Percentiles rank a stretch among this genome's conserved stretches.
phyloP scores from a whole-genome alignment of 2,329 filamentous ascomycete species.

The Septoria linicola region DNA sequence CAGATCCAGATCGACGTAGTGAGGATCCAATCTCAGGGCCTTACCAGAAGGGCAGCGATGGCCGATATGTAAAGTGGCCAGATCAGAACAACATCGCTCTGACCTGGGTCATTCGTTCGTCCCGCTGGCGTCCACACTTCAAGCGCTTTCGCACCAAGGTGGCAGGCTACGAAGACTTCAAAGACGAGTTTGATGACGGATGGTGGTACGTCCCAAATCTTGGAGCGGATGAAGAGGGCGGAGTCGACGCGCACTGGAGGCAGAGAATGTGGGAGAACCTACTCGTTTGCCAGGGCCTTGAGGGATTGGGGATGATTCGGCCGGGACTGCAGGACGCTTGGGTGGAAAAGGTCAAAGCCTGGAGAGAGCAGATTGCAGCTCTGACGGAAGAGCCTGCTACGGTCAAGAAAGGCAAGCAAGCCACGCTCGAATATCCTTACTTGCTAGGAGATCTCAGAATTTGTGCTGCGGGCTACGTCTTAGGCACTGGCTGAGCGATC shows the following conservation, averaged over 20 bases:
- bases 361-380: constrained; percentile 22
- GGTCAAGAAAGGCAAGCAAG: constrained; percentile 12
- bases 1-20: constrained; percentile 21
- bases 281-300: constrained; percentile 34
- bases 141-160: constrained; percentile 18
- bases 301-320: constrained; percentile 34
- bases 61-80: neutral
- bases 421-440: constrained; percentile 24
- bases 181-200: constrained; percentile 18
- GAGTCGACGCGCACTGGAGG: constrained; percentile 20
- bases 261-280: constrained; percentile 33
- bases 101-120: constrained; percentile 28
- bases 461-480: constrained; percentile 21
- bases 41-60: constrained; percentile 15
- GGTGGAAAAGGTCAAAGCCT: constrained; percentile 25
- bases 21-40: constrained; percentile 21
- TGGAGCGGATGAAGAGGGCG: neutral
- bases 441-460: constrained; percentile 22
- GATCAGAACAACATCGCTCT: constrained; percentile 20
- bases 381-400: constrained; percentile 24
- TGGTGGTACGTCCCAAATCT: constrained; percentile 16
- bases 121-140: constrained; percentile 35
- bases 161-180: constrained; percentile 19
- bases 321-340: constrained; percentile 15
- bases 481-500: constrained; percentile 1